Conservation (phyloP, 208 protist species). For the Acanthamoeba culbertsoni region DNA sequence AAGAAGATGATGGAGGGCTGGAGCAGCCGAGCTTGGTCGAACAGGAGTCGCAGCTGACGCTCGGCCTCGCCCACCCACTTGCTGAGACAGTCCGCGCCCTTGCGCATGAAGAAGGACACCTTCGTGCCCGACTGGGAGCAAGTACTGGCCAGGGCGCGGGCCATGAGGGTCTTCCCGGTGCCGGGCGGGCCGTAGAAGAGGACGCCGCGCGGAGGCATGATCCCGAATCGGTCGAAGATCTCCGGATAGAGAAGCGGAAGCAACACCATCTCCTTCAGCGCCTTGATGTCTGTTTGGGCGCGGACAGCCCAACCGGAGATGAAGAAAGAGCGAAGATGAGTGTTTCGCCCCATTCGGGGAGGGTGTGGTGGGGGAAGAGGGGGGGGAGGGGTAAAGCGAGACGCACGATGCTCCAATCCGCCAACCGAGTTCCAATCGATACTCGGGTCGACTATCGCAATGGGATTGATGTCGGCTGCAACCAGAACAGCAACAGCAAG, state of each 20-base stretch:
- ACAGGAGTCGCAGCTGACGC: slow-evolving; percentile 84
- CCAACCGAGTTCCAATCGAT: slow-evolving; percentile 72
- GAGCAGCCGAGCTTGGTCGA: slow-evolving; percentile 81
- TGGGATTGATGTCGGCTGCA: slow-evolving; percentile 35
- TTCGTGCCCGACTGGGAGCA: slow-evolving; percentile 63
- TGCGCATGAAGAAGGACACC: slow-evolving; percentile 91
- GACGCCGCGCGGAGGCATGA: slow-evolving; percentile 77
- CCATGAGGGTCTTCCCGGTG: slow-evolving; percentile 84
- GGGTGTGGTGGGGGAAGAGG: neutral
- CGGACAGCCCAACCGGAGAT: neutral
- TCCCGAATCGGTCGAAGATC: slow-evolving; percentile 77
- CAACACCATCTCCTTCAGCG: slow-evolving; percentile 86
- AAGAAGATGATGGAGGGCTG: slow-evolving; percentile 92
- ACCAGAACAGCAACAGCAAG: neutral
- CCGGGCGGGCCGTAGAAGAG: slow-evolving; percentile 83
- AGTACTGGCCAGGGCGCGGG: slow-evolving; percentile 80
- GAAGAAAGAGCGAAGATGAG: neutral
- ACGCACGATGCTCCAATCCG: slow-evolving; percentile 69
- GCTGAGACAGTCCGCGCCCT: slow-evolving; percentile 86
- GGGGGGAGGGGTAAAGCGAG: neutral
- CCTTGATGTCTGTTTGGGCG: slow-evolving; percentile 61
- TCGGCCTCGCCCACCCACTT: slow-evolving; percentile 91
- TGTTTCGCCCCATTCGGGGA: too few species aligned
- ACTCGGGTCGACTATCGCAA: slow-evolving; percentile 43
- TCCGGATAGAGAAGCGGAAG: slow-evolving; percentile 85